phyloP scores from a whole-genome alignment of 1,284 basidiomycete species.

The Peniophora sp. region DNA sequence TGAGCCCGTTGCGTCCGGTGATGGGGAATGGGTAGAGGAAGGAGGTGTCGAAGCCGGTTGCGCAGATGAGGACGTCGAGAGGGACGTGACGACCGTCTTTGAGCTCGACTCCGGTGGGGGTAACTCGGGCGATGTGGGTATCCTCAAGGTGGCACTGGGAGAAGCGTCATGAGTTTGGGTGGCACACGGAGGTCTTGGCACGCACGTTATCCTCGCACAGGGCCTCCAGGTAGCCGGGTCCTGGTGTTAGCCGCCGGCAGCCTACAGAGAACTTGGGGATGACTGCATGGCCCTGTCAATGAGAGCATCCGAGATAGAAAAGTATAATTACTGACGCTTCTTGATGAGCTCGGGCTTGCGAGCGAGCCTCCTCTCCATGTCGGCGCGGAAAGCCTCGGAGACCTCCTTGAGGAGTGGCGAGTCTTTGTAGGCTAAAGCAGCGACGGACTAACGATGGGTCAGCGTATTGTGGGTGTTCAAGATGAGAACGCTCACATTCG shows the following conservation, averaged over 20 bases:
- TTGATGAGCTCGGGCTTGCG: conserved; percentile 56
- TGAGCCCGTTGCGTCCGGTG: conserved; percentile 35
- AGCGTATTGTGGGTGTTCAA: too few relatives aligned
- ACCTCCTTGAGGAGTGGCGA: conserved; percentile 33
- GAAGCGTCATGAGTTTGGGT: not conserved
- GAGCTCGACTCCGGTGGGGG: conserved; percentile 42
- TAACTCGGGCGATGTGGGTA: conserved; percentile 35
- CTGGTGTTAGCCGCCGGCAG: conserved; percentile 50
- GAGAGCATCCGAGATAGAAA: not conserved
- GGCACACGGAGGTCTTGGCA: not conserved
- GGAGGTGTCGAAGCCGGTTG: conserved; percentile 47
- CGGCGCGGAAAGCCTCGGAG: conserved; percentile 30
- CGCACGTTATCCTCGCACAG: conserved; percentile 51
- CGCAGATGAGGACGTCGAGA: conserved; percentile 50
- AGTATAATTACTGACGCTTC: conserved; percentile 28
- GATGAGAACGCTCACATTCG: conserved; percentile 35
- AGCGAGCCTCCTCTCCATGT: conserved; percentile 43
- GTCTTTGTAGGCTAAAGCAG: conserved; percentile 36
- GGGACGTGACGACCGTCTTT: conserved; percentile 38
- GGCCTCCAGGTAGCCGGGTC: conserved; percentile 59
- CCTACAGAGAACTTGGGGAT: not conserved
- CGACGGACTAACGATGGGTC: conserved; percentile 30
- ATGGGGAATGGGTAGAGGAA: conserved; percentile 37
- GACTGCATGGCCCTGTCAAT: not conserved
- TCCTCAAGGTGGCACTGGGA: conserved; percentile 41